A percentile compares a stretch with the other conserved stretches of the same genome.
phyloP scores from a whole-genome alignment of 2,329 filamentous ascomycete genomes.

The Talaromyces atroroseus region DNA sequence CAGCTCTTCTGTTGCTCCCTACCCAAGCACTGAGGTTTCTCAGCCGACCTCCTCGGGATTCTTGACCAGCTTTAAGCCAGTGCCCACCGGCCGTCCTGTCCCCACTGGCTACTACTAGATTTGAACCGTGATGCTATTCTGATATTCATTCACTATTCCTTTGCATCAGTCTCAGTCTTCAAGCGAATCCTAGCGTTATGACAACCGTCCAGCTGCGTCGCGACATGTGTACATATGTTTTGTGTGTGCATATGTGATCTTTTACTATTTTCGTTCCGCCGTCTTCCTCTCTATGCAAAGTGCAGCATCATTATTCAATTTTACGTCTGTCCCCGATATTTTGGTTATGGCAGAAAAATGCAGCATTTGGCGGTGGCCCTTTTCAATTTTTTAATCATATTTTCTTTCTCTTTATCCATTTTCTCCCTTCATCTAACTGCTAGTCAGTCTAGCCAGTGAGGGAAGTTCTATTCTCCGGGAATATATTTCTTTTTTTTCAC shows the following conservation, averaged over 20 bases:
- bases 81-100: constrained; percentile 18
- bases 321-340: not conserved
- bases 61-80: constrained; percentile 23
- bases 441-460: not conserved
- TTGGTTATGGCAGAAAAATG: not conserved
- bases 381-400: constrained; percentile 16
- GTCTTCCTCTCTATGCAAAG: constrained; percentile 2
- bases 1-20: constrained; percentile 12
- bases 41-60: constrained; percentile 24
- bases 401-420: constrained; percentile 17
- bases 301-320: not conserved
- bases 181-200: not conserved
- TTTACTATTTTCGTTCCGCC: constrained; percentile 7
- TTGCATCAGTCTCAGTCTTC: not conserved
- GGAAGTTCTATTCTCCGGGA: constrained; percentile 4
- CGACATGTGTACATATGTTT: not conserved
- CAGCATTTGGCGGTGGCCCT: constrained; percentile 2
- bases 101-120: constrained; percentile 8
- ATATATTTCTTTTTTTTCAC: not conserved
- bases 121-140: not conserved
- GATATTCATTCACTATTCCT: constrained; percentile 1
- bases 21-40: constrained; percentile 9
- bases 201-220: not conserved
- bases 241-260: constrained; percentile 3
- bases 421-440: constrained; percentile 8